Conservation (phyloP, 176 grass and related monocot genomes). For the Phyllostachys edulis region DNA sequence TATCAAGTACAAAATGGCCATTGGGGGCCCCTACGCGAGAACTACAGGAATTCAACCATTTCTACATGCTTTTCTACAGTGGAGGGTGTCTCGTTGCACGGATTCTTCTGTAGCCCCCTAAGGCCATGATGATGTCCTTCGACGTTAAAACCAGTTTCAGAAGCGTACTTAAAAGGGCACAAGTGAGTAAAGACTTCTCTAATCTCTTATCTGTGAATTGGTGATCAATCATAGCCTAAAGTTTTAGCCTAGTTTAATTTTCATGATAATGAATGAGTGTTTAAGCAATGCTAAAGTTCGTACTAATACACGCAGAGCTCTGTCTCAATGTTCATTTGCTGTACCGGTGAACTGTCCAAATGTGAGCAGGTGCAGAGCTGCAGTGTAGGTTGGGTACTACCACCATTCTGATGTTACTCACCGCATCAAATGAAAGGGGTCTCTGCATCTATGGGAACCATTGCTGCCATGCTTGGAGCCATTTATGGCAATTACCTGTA, state of each 20-base stretch:
- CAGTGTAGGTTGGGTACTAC: background rate
- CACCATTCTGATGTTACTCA: background rate
- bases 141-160: background rate
- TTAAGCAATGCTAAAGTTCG: background rate
- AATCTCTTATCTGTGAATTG: background rate
- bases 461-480: constrained; percentile 5
- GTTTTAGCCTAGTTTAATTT: background rate
- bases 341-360: background rate
- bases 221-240: background rate
- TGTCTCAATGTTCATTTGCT: background rate
- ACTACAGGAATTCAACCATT: background rate
- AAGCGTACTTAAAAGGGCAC: background rate
- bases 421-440: background rate
- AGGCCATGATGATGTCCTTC: background rate
- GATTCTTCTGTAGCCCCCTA: background rate
- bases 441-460: background rate
- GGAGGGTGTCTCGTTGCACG: background rate
- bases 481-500: constrained; percentile 42
- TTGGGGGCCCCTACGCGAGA: background rate
- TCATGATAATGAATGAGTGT: background rate
- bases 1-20: background rate
- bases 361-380: background rate
- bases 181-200: background rate
- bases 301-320: background rate
- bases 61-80: background rate